Base-by-base conservation (phyloP, 2,329 filamentous ascomycete genomes). In the Coniochaeta pulveracea region DNA sequence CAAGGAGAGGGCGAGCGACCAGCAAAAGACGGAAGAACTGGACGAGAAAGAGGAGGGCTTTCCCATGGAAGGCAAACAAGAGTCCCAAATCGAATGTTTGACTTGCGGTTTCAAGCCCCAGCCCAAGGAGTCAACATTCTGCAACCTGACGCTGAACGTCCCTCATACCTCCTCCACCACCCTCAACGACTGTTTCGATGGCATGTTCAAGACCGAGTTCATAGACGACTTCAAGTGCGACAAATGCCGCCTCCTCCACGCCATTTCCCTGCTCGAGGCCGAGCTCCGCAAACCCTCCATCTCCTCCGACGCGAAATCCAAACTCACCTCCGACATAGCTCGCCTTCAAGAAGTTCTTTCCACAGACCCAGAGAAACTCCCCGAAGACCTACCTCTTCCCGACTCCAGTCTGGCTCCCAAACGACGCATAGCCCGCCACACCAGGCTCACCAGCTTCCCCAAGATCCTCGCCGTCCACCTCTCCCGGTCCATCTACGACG, bases 171-270 rank as follows among this genome's bases (percentile, higher is more conserved):
- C 69, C 33, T 81, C 84, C 3, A 88, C 88, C 1, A 80, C 85
- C 0, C 67, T 98, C 11, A 86, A 81, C 49, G 69, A 77, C 7
- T 98, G 91, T 55, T 91, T 98, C 47, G 91, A 98, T 48, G 83
- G 83, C 25, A 80, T 95, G 56, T 79, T 98, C 44, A 94, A 94
- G 58, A 85, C 85, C 1, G 91, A 98, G 55, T 81, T 86, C 52
- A 95, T 98, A 43, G 89, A 96, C 41, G 91, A 94, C 52, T 98
- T 93, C 64, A 88, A 84, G 45, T 98, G 91, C 60, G 91, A 95
- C 47, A 83, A 78, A 57, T 98, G 91, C 51, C 76, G 86, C 15
- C 66, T 98, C n/a, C 58, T 84, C 26, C 82, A 94, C 53, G 86
- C 86, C 4, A 60, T 84, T 34, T 64, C 76, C 19, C 57, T 69